Evolutionary conservation across 345 rosid genomes (phyloP).

Genomic region (Sisymbrium altissimum): DNA sequence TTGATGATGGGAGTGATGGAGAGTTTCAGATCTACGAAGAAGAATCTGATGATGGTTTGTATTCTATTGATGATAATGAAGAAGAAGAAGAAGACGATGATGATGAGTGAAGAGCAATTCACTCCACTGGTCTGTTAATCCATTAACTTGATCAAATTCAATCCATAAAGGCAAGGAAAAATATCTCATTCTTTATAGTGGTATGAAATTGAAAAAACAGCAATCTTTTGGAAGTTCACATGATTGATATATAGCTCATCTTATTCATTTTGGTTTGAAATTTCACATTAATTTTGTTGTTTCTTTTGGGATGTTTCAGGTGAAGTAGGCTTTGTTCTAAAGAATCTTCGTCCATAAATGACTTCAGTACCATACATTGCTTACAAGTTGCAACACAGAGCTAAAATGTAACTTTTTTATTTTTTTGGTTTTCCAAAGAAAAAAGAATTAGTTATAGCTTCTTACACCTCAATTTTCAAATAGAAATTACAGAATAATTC

Average conservation of each 20-base stretch:
- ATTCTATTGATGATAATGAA: constrained; percentile 37
- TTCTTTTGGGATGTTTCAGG: constrained; percentile 23
- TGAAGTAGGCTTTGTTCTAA: constrained; percentile 10
- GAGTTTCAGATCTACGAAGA: constrained; percentile 85
- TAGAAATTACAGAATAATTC: not conserved
- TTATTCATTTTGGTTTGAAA: constrained; percentile 4
- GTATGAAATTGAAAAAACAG: not conserved
- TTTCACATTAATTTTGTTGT: not conserved
- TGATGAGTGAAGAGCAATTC: constrained; percentile 11
- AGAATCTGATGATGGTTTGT: constrained; percentile 62
- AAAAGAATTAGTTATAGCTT: not conserved
- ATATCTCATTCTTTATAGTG: not conserved
- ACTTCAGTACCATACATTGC: not conserved
- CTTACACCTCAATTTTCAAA: not conserved
- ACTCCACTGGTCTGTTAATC: not conserved
- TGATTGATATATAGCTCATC: not conserved
- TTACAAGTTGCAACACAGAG: not conserved
- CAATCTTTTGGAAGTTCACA: not conserved
- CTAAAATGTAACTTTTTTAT: not conserved
- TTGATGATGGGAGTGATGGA: constrained; percentile 54
- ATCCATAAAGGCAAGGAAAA: not conserved
- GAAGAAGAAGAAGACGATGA: constrained; percentile 22
- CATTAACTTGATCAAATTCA: not conserved
- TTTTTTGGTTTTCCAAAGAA: not conserved
- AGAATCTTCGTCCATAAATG: not conserved